These are phyloP conservation scores for Paraconiothyrium sp. DNA, from an alignment of 2,329 filamentous ascomycete species.

Conservation along the genomic window DNA sequence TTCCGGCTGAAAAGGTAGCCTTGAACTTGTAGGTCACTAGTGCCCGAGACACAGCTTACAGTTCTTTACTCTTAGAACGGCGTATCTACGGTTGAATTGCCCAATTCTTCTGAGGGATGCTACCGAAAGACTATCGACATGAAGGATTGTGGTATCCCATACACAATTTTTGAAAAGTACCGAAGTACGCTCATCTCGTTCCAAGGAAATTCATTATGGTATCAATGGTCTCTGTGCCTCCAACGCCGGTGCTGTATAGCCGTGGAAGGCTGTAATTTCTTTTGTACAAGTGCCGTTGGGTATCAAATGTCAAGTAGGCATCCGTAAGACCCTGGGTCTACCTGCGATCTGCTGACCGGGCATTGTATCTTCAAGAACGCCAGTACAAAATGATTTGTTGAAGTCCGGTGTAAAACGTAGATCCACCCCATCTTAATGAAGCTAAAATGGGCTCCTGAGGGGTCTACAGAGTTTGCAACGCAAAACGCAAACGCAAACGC, in stretches of 20 bases:
- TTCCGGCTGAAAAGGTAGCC: not conserved
- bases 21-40: not conserved
- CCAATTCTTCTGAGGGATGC: not conserved
- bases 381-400: not conserved
- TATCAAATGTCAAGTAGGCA: slow-evolving; percentile 1
- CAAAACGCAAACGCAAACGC: not conserved
- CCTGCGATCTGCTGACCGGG: not conserved
- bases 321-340: not conserved
- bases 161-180: not conserved
- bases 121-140: slow-evolving; percentile 2
- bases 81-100: not conserved
- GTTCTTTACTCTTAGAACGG: not conserved
- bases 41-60: not conserved
- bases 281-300: not conserved
- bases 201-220: slow-evolving; percentile 14
- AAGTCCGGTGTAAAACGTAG: not conserved
- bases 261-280: not conserved
- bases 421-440: not conserved
- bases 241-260: slow-evolving; percentile 8
- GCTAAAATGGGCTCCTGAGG: not conserved
- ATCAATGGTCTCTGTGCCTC: slow-evolving; percentile 2
- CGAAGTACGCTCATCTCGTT: not conserved
- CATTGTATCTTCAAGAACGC: not conserved
- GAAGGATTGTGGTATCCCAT: not conserved
- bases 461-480: not conserved